phyloP scores from a whole-genome alignment of 805 yeast species.

The Kodamaea fukazawae region DNA sequence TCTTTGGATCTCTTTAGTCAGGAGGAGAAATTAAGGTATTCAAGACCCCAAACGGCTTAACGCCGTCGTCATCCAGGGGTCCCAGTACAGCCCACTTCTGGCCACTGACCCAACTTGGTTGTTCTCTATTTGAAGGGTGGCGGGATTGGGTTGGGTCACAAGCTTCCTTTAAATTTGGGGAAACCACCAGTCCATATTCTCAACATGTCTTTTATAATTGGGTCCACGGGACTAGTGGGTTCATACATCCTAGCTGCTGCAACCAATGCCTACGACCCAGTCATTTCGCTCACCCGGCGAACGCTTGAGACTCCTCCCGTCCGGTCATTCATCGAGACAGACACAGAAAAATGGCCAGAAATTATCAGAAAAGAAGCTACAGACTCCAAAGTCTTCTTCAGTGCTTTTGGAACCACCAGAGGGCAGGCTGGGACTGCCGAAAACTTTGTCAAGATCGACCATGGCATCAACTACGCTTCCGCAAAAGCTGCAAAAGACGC shows the following conservation, averaged over 20 bases:
- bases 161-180: too few relatives aligned
- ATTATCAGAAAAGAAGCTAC: conserved; percentile 32
- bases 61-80: too few relatives aligned
- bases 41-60: too few relatives aligned
- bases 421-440: conserved; percentile 69
- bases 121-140: too few relatives aligned
- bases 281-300: conserved; percentile 51
- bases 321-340: conserved; percentile 41
- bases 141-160: too few relatives aligned
- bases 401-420: conserved; percentile 74
- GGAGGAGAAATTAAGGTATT: too few relatives aligned
- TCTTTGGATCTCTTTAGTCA: too few relatives aligned
- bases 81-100: too few relatives aligned
- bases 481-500: conserved; percentile 72
- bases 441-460: conserved; percentile 68
- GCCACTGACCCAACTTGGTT: too few relatives aligned
- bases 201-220: conserved; percentile 37
- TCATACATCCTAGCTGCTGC: conserved; percentile 49
- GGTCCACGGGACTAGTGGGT: conserved; percentile 83
- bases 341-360: conserved; percentile 50
- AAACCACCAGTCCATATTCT: too few relatives aligned
- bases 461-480: conserved; percentile 63
- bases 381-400: conserved; percentile 46
- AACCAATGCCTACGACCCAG: conserved; percentile 32
- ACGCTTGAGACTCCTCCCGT: conserved; percentile 35